These are phyloP conservation scores for Apophysomyces sp. DNA, from an alignment of 371 early-diverging fungal genomes.

Conservation along the genomic window DNA sequence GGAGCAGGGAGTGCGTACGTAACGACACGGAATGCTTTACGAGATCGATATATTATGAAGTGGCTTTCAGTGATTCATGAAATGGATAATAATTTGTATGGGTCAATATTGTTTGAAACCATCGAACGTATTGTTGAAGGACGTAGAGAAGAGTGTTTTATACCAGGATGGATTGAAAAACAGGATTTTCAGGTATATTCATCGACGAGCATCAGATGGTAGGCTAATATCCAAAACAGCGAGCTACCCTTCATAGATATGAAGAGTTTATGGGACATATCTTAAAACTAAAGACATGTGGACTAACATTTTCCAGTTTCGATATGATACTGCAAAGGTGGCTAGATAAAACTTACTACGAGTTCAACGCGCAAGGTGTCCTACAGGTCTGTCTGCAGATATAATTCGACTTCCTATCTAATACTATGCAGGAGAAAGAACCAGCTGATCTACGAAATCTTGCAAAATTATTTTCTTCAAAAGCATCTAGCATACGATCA, in stretches of 20 bases:
- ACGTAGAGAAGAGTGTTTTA: conserved; percentile 22
- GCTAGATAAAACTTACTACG: conserved; percentile 34
- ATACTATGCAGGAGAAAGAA: conserved; percentile 24
- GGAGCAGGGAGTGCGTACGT: conserved; percentile 50
- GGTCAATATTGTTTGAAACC: conserved; percentile 25
- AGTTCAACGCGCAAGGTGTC: conserved; percentile 27
- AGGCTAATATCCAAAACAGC: conserved; percentile 13
- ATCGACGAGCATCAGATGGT: neutral
- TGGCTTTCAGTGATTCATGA: conserved; percentile 45
- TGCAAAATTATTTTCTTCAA: conserved; percentile 29
- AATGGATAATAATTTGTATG: conserved; percentile 33
- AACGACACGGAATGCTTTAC: conserved; percentile 35
- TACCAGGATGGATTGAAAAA: conserved; percentile 24
- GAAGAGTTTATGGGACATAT: conserved; percentile 41
- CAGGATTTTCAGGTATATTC: conserved; percentile 25
- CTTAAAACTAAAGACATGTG: conserved; percentile 40
- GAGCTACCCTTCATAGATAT: conserved; percentile 28
- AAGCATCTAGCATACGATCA: conserved; percentile 4
- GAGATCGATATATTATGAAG: conserved; percentile 34
- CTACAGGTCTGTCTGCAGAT: conserved; percentile 19
- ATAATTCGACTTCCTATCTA: neutral
- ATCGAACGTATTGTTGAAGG: conserved; percentile 38
- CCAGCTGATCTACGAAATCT: conserved; percentile 29
- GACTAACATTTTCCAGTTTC: conserved; percentile 37
- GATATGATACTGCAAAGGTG: conserved; percentile 42